Conservation (phyloP, 2,329 filamentous ascomycete genomes). For the Paraconiothyrium sp. region DNA sequence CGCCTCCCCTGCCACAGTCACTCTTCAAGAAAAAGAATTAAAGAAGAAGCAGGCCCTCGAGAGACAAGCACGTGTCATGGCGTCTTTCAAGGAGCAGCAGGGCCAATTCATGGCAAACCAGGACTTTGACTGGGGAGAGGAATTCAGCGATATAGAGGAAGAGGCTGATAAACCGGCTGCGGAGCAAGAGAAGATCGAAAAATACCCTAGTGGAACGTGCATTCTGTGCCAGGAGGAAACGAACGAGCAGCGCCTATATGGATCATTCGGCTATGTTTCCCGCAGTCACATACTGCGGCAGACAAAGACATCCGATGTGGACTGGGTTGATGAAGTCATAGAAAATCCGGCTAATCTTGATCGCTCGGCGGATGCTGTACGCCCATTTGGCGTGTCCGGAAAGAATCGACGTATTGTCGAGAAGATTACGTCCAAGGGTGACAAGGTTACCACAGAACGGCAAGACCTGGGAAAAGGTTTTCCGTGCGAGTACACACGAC, state of each 20-base stretch:
- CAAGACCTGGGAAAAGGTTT: constrained; percentile 92
- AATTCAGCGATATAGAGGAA: constrained; percentile 78
- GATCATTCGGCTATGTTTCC: constrained; percentile 89
- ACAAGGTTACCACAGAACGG: constrained; percentile 75
- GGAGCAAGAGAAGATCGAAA: constrained; percentile 79
- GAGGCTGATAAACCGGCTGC: constrained; percentile 66
- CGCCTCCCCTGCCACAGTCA: constrained; percentile 76
- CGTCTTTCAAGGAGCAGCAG: constrained; percentile 96
- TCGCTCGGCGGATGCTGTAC: constrained; percentile 79
- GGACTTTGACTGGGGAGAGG: constrained; percentile 86
- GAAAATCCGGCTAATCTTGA: constrained; percentile 84
- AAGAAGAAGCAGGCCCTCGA: constrained; percentile 93
- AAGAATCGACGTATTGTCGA: constrained; percentile 82
- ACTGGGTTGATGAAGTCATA: constrained; percentile 84
- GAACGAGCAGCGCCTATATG: constrained; percentile 86
- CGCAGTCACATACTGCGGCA: constrained; percentile 88
- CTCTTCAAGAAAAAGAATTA: constrained; percentile 73
- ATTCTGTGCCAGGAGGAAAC: constrained; percentile 97
- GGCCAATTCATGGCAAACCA: constrained; percentile 93
- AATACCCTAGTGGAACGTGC: constrained; percentile 91
- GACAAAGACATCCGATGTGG: constrained; percentile 81
- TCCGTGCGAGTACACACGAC: constrained; percentile 70
- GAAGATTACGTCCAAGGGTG: constrained; percentile 78
- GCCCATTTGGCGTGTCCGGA: constrained; percentile 89
- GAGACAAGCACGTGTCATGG: constrained; percentile 93